Evolutionary conservation across 1,139 yeast genomes (phyloP).

Genomic region (Geotrichum carabidarum): DNA sequence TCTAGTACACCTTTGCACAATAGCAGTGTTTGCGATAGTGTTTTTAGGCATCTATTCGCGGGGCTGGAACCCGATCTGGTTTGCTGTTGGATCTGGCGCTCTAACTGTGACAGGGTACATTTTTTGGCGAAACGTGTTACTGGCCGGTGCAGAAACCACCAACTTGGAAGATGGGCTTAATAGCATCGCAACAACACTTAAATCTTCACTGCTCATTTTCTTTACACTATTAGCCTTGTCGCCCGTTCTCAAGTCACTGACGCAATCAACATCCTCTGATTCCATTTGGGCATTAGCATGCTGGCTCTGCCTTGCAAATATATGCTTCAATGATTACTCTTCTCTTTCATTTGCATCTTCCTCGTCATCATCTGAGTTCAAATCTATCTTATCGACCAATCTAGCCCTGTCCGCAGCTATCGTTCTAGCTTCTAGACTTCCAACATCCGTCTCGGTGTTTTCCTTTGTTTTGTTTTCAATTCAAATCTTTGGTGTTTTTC

Average conservation of each 20-base stretch:
- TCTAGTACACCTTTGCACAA: conserved; percentile 58
- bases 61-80: conserved; percentile 34
- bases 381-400: conserved; percentile 74
- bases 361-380: conserved; percentile 24
- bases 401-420: conserved; percentile 80
- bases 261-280: conserved; percentile 85
- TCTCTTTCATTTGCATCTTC: conserved; percentile 31
- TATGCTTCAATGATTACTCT: conserved; percentile 62
- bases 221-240: conserved; percentile 72
- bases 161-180: not conserved
- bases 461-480: conserved; percentile 72
- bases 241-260: conserved; percentile 83
- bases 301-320: conserved; percentile 65
- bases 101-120: conserved; percentile 41
- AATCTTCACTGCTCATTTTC: conserved; percentile 63
- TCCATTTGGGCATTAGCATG: conserved; percentile 91
- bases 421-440: conserved; percentile 78
- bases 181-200: conserved; percentile 38
- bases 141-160: conserved; percentile 11
- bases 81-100: conserved; percentile 32
- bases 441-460: conserved; percentile 70
- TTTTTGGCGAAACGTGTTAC: conserved; percentile 28
- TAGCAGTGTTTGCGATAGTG: conserved; percentile 55
- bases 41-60: conserved; percentile 48
- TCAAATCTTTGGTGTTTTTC: conserved; percentile 66